Conservation (phyloP, 768 basidiomycete genomes). For the Termitomyces eurrhizus region DNA sequence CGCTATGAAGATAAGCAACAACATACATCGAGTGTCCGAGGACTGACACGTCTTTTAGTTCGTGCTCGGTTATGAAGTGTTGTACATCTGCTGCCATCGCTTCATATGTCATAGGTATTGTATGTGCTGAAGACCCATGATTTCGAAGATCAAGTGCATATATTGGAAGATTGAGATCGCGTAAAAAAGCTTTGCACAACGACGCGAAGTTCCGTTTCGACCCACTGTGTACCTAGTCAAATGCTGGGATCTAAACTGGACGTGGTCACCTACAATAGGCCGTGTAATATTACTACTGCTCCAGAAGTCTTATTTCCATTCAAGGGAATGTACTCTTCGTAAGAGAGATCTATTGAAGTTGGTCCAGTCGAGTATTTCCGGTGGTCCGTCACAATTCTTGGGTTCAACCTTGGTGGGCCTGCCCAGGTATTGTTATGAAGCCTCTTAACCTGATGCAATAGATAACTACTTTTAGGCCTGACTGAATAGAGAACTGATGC, state of each 20-base stretch:
- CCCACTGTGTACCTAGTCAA: slow-evolving; percentile 40
- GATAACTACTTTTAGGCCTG: background rate
- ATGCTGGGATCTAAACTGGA: background rate
- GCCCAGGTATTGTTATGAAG: background rate
- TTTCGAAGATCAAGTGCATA: slow-evolving; percentile 80
- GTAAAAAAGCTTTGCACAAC: slow-evolving; percentile 63
- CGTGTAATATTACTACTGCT: slow-evolving; percentile 54
- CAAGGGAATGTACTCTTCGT: slow-evolving; percentile 13
- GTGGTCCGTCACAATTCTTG: background rate
- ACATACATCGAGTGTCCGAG: slow-evolving; percentile 86
- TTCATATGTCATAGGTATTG: slow-evolving; percentile 61
- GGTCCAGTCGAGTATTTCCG: slow-evolving; percentile 5
- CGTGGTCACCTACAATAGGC: slow-evolving; percentile 44
- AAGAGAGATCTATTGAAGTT: slow-evolving; percentile 16
- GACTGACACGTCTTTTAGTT: slow-evolving; percentile 56
- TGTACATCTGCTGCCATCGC: slow-evolving; percentile 78
- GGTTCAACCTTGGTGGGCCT: background rate
- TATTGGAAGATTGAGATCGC: slow-evolving; percentile 56
- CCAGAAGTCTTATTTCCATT: slow-evolving; percentile 26
- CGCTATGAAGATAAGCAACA: background rate
- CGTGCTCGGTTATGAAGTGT: slow-evolving; percentile 51
- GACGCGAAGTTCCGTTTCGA: slow-evolving; percentile 86
- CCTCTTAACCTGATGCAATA: background rate
- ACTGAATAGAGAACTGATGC: background rate
- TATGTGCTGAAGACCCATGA: slow-evolving; percentile 76